Base-by-base conservation (phyloP, 2,329 filamentous ascomycete genomes). In the Fusarium sp. region DNA sequence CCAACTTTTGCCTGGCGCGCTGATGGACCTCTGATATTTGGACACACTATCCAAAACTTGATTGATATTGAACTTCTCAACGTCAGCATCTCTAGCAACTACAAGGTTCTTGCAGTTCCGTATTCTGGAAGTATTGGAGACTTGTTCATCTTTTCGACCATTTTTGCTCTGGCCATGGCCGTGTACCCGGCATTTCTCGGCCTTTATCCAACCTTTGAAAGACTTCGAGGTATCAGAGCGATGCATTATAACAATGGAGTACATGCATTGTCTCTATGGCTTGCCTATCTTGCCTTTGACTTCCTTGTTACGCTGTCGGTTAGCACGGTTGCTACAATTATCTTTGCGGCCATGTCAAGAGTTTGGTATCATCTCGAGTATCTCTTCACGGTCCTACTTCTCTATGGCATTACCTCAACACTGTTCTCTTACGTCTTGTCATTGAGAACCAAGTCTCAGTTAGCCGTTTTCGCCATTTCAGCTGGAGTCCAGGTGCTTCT, bases 211-310 rank as follows among this genome's bases (percentile, higher is more conserved):
- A 56, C 62, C 0, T 66, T 70, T 10, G 62, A 71, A 29, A 31
- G 62, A 1, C 66, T 70, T 22, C 35, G 50, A 11, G 64, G 64
- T 11, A 66, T 71, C 2, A 58, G 69, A 54, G 64, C 69, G 1
- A n/a, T 71, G 3, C 67, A 71, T 16, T 71, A 71, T 29, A 66
- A 40, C 2, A 71, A 71, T 24, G 54, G 62, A 2, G 60, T 66
- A 13, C 67, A 47, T 20, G 62, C 69, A 2, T 11, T 59, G 6
- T 13, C 67, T 2, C 13, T 70, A 1, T 71, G 67, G 69, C 29
- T 62, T 1, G 16, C 65, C 4, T 64, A 70, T 13, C 31, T 66
- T 4, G 40, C 56, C 1, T 71, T 70, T 24, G 57, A 66, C 1
- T n/a, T 70, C 2, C 50, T 57, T 60, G 70, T 22, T 2, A 47